phyloP scores from a whole-genome alignment of 2,329 filamentous ascomycete species.

The Magnaporthiopsis rhizophila region DNA sequence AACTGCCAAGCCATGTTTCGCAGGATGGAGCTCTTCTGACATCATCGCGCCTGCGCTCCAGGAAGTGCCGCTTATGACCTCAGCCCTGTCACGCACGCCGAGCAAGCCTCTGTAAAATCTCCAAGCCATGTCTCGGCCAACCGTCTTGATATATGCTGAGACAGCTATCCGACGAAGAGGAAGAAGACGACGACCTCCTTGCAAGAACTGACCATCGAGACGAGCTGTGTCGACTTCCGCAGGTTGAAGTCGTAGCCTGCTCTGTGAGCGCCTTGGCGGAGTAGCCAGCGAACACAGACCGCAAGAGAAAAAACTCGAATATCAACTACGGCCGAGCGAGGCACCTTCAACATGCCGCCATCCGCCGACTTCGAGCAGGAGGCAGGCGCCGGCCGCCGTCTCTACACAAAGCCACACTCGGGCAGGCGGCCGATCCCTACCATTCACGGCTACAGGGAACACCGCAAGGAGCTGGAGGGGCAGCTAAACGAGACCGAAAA shows the following conservation, averaged over 20 bases:
- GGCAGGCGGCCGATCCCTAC: constrained; percentile 9
- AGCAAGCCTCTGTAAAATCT: neutral
- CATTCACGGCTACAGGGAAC: constrained; percentile 9
- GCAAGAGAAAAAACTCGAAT: no score
- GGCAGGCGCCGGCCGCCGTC: constrained; percentile 1
- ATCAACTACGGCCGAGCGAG: no score
- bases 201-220: no score
- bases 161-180: no score
- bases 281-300: no score
- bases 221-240: no score
- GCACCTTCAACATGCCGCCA: neutral
- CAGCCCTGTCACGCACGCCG: no score
- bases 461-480: constrained; percentile 8
- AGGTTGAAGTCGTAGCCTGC: no score
- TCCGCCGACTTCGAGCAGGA: constrained; percentile 7
- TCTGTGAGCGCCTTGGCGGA: no score
- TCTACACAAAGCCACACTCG: constrained; percentile 7
- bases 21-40: neutral
- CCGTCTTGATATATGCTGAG: neutral
- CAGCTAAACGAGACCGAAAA: constrained; percentile 9
- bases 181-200: no score
- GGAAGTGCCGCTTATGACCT: neutral
- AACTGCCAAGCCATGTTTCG: neutral
- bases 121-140: neutral
- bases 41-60: neutral